Evolutionary conservation across 768 basidiomycete genomes (phyloP).

Genomic region (Boletus tomentosulus): DNA sequence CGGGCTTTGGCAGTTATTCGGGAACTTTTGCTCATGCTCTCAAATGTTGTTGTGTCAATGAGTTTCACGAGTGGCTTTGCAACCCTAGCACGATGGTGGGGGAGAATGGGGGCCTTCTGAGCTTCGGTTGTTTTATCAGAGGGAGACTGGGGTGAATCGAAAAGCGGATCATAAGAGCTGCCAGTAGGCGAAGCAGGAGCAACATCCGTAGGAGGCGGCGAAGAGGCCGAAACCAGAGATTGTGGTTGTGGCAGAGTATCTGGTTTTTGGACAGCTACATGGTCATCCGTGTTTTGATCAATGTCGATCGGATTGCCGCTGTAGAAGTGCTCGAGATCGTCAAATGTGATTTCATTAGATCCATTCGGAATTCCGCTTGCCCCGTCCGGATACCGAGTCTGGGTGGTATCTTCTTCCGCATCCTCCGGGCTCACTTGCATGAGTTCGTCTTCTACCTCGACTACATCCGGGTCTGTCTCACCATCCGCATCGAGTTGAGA

Average conservation of each 20-base stretch:
- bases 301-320: slow-evolving; percentile 29
- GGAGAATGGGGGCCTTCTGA: slow-evolving; percentile 11
- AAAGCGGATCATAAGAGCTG: slow-evolving; percentile 25
- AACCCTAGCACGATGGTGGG: slow-evolving; percentile 43
- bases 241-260: background rate
- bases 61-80: slow-evolving; percentile 54
- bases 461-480: slow-evolving; percentile 32
- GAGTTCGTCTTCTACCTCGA: slow-evolving; percentile 35
- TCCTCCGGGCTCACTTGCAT: slow-evolving; percentile 25
- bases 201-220: background rate
- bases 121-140: slow-evolving; percentile 7
- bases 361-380: slow-evolving; percentile 1
- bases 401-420: slow-evolving; percentile 10
- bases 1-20: slow-evolving; percentile 51
- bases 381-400: background rate
- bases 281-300: slow-evolving; percentile 21
- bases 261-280: background rate
- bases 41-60: slow-evolving; percentile 34
- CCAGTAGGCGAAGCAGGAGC: slow-evolving; percentile 9
- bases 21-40: slow-evolving; percentile 28
- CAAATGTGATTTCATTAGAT: slow-evolving; percentile 17
- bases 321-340: slow-evolving; percentile 31
- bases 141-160: slow-evolving; percentile 21
- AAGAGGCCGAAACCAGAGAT: background rate
- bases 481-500: slow-evolving; percentile 34